A percentile compares a stretch with the other conserved stretches of the same genome.
phyloP scores from a whole-genome alignment of 495 filamentous ascomycete genomes.

The Hyaloscypha variabilis region DNA sequence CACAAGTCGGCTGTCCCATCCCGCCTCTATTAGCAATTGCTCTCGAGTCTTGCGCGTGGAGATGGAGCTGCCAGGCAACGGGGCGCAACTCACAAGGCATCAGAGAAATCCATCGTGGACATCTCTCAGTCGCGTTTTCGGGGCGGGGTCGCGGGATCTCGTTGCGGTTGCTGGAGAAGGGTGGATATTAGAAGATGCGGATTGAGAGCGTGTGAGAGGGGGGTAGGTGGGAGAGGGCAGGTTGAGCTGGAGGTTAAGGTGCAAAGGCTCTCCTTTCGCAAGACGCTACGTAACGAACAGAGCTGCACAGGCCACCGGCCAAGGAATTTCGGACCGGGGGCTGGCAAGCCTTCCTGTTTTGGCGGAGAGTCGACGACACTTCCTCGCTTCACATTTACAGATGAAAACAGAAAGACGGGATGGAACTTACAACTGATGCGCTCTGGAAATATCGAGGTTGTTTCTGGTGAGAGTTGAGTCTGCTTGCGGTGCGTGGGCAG shows the following conservation, averaged over 20 bases:
- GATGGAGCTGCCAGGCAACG: not conserved
- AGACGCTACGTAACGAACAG: constrained; percentile 9
- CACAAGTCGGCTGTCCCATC: constrained; percentile 73
- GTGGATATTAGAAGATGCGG: not conserved
- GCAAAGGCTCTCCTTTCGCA: not conserved
- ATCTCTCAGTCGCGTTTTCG: not conserved
- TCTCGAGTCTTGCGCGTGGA: constrained; percentile 6
- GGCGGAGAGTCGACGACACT: not conserved
- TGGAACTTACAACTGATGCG: not conserved
- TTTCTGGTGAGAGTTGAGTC: not conserved
- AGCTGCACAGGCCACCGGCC: constrained; percentile 1
- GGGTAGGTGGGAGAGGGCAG: not conserved
- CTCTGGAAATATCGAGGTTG: not conserved
- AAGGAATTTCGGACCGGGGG: not conserved
- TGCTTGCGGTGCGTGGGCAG: not conserved
- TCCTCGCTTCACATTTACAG: too few species aligned
- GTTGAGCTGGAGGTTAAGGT: constrained; percentile 4
- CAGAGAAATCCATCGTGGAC: constrained; percentile 45
- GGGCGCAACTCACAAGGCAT: constrained; percentile 50
- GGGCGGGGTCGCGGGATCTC: not conserved
- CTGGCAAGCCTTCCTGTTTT: not conserved
- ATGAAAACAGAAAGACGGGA: not conserved
- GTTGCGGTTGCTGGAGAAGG: not conserved
- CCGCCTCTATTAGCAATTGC: constrained; percentile 32
- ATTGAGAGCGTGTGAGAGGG: not conserved